Evolutionary conservation across 345 rosid genomes (phyloP).

Genomic region (Triadica sebifera): DNA sequence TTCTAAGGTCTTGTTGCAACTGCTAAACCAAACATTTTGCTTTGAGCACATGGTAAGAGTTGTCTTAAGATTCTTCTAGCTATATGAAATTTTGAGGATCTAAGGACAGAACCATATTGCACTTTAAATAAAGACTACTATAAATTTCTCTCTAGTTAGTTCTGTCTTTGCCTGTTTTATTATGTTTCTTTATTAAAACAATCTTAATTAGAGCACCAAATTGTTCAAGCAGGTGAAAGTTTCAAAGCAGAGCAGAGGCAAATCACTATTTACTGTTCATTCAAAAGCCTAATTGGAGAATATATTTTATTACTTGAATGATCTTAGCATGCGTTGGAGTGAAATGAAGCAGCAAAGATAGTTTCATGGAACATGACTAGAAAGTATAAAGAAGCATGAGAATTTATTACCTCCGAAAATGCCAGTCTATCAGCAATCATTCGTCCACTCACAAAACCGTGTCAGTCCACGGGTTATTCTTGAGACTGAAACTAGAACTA

Average conservation of each 20-base stretch:
- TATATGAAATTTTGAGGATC: no score
- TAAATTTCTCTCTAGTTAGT: background rate
- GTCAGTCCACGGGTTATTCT: constrained; percentile 77
- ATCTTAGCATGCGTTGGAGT: background rate
- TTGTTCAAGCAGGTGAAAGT: background rate
- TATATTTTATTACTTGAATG: background rate
- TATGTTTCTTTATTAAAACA: background rate
- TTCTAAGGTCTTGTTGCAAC: background rate
- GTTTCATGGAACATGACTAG: background rate
- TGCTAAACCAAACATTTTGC: background rate
- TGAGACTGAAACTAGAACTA: constrained; percentile 80
- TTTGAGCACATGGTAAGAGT: background rate
- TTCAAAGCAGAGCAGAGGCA: background rate
- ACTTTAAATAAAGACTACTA: background rate
- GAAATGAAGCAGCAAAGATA: background rate
- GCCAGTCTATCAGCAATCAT: constrained; percentile 93
- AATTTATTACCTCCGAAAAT: constrained; percentile 71
- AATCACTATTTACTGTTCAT: background rate
- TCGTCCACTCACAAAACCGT: constrained; percentile 83
- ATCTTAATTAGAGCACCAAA: background rate
- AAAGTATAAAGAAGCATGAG: background rate
- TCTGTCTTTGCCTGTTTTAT: no score
- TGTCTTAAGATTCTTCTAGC: background rate
- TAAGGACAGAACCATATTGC: background rate
- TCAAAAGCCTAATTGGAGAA: background rate